phyloP scores from a whole-genome alignment of 2,329 filamentous ascomycete species.

The Coniochaeta prunicola region DNA sequence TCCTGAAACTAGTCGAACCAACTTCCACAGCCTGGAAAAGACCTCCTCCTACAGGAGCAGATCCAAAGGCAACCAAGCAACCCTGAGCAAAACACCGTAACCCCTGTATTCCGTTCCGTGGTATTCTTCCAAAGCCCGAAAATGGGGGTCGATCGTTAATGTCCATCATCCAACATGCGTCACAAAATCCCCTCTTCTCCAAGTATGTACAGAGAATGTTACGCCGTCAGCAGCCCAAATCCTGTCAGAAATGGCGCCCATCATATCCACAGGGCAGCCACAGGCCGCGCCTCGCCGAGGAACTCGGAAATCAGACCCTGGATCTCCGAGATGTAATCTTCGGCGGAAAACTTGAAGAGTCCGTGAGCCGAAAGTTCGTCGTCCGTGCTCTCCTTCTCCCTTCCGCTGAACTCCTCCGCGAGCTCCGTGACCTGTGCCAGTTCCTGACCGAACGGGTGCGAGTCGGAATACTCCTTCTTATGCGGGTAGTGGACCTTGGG shows the following conservation, averaged over 20 bases:
- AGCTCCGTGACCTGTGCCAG: constrained; percentile 88
- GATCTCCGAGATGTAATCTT: constrained; percentile 81
- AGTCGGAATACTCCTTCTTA: constrained; percentile 26
- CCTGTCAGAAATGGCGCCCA: neutral
- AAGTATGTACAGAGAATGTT: constrained; percentile 1
- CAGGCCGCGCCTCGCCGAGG: constrained; percentile 35
- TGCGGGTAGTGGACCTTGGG: constrained; percentile 29
- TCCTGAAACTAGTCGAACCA: neutral
- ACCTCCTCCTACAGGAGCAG: neutral
- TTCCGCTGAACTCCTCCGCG: constrained; percentile 71
- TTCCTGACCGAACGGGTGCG: constrained; percentile 81
- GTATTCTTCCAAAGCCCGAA: neutral
- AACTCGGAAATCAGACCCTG: constrained; percentile 58
- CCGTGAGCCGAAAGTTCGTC: constrained; percentile 67
- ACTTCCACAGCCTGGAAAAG: neutral
- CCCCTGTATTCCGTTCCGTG: constrained; percentile 1
- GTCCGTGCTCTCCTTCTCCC: constrained; percentile 49
- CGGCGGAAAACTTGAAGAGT: constrained; percentile 65
- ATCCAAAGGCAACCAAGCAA: neutral
- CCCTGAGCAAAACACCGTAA: neutral
- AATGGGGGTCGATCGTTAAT: neutral
- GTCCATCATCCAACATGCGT: constrained; percentile 1
- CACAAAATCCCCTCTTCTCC: neutral
- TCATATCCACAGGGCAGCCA: constrained; percentile 43
- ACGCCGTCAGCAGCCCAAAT: neutral